Conservation (phyloP, 2,329 filamentous ascomycete species). For the Cladosporium sp. region DNA sequence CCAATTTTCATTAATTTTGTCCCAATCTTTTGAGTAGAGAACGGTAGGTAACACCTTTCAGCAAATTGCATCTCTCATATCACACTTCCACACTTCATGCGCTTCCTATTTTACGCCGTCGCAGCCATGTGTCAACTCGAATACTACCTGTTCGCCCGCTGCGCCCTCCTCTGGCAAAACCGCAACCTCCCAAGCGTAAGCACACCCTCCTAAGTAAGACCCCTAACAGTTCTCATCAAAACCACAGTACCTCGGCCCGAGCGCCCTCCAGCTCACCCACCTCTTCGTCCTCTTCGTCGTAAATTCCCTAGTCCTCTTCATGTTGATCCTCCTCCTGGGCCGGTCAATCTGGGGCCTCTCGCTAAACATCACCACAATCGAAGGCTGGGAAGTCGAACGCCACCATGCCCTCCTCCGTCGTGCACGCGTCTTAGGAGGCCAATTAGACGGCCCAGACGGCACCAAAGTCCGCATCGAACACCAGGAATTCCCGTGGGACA, state of each 20-base stretch:
- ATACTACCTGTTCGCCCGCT: slow-evolving; percentile 56
- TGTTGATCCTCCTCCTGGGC: slow-evolving; percentile 60
- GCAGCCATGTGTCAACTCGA: slow-evolving; percentile 57
- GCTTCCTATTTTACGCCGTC: slow-evolving; percentile 69
- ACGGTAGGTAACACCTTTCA: slow-evolving; percentile 30
- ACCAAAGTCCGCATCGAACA: slow-evolving; percentile 50
- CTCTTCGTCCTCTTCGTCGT: slow-evolving; percentile 57
- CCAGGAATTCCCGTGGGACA: slow-evolving; percentile 77
- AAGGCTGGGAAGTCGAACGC: slow-evolving; percentile 62
- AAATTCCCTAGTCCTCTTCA: slow-evolving; percentile 56
- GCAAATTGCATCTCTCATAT: slow-evolving; percentile 75
- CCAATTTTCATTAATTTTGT: slow-evolving; percentile 16
- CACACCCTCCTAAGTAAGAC: slow-evolving; percentile 9
- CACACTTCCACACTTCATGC: slow-evolving; percentile 76
- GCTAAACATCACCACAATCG: slow-evolving; percentile 74
- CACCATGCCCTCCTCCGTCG: slow-evolving; percentile 43
- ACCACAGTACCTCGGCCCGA: slow-evolving; percentile 63
- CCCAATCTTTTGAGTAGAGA: neutral
- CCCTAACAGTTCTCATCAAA: neutral
- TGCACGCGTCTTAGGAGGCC: slow-evolving; percentile 50
- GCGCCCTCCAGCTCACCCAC: slow-evolving; percentile 52
- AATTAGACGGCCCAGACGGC: slow-evolving; percentile 53
- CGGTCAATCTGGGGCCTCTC: slow-evolving; percentile 57
- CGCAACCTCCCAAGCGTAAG: slow-evolving; percentile 62
- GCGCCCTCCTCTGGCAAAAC: slow-evolving; percentile 56